Base-by-base conservation (phyloP, 345 rosid species). In the Lumnitzera littorea region DNA sequence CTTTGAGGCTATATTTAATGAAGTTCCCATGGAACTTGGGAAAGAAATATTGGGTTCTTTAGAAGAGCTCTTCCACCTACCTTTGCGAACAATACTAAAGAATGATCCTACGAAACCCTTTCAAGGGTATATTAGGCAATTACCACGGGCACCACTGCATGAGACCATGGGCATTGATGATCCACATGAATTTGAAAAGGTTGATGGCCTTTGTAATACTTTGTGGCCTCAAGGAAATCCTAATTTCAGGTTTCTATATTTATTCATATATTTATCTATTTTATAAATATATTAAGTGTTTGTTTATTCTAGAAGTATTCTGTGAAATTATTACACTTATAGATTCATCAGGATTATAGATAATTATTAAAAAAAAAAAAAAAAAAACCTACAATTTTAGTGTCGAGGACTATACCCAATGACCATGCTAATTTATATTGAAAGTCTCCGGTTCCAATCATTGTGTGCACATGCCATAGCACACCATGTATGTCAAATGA, bases 151-250 rank as follows among this genome's bases (percentile, higher is more conserved):
- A 12, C 84, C 95, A 16, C 50, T 84, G 15, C 79, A 60, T 4
- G 95, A 87, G 55, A 82, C 91, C 73, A 68, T 87, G 70, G 88
- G 85, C 17, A 81, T 84, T 61, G 85, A 80, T 23, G 80, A 75
- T 23, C 67, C 86, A 29, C 67, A 72, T 41, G 36, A 60, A 14
- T 48, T 20, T 7, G 72, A 56, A 13, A 68, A 75, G 50, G 83
- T 84, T 3, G 71, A 78, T 3, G 56, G 53, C 62, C 62, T 77
- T 16, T 63, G 82, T 5, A 13, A 60, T 48, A 63, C 12, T 5
- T 48, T 84, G 29, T 84, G 82, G 83, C 80, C 86, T 4, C 73
- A 84, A 63, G 88, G 88, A 51, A 76, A 87, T 67, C 58, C 70
- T 12, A 63, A 27, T 56, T 82, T 84, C 68, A 78, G 86, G 95